phyloP scores from a whole-genome alignment of 345 rosid genomes.

The Ceriops tagal region DNA sequence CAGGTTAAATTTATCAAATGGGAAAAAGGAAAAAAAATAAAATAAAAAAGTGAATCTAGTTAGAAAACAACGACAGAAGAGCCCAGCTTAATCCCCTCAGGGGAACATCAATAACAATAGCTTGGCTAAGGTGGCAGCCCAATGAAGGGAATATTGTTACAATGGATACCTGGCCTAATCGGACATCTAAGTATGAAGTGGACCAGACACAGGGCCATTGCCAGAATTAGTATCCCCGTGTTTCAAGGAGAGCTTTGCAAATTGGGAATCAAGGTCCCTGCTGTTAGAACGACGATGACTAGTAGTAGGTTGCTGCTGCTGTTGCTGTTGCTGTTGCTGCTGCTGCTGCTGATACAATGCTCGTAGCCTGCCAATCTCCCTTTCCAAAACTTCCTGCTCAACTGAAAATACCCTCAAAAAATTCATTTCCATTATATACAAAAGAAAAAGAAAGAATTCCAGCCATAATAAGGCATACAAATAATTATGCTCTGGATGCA shows the following conservation, averaged over 20 bases:
- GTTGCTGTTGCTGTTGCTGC: conserved; percentile 29
- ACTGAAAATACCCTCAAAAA: conserved; percentile 42
- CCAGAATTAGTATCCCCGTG: conserved; percentile 62
- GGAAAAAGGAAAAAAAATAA: not conserved
- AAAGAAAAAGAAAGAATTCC: not conserved
- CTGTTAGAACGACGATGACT: conserved; percentile 62
- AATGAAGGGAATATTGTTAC: conserved; percentile 19
- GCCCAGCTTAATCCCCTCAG: conserved; percentile 23
- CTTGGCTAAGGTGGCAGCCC: conserved; percentile 21
- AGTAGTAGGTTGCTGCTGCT: conserved; percentile 54
- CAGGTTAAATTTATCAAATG: not conserved
- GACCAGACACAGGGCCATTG: conserved; percentile 57
- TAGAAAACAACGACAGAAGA: not conserved
- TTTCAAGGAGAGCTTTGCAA: conserved; percentile 72
- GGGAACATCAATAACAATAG: conserved; percentile 11
- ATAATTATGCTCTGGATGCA: too few relatives aligned
- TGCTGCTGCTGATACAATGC: conserved; percentile 70
- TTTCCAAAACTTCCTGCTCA: conserved; percentile 96
- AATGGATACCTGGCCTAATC: conserved; percentile 20
- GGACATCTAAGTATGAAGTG: conserved; percentile 51
- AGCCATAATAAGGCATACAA: too few relatives aligned
- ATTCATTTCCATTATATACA: not conserved
- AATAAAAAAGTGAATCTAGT: not conserved
- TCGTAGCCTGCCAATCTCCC: conserved; percentile 83
- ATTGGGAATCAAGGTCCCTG: conserved; percentile 88